Conservation (phyloP, 2,329 filamentous ascomycete genomes). For the Pseudocercospora vitis region DNA sequence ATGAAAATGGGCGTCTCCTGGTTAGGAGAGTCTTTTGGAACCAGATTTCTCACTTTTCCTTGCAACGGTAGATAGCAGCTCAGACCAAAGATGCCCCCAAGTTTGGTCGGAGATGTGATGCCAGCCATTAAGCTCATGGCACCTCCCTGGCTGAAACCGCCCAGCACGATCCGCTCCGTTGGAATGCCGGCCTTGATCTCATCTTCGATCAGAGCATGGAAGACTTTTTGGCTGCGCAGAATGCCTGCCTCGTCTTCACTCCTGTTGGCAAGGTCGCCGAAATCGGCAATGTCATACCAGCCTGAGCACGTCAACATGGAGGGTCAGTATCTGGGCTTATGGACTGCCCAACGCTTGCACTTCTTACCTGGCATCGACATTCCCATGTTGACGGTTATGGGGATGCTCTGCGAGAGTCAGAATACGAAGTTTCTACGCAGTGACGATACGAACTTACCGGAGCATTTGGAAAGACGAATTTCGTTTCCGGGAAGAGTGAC, state of each 20-base stretch:
- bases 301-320: not conserved
- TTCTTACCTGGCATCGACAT: slow-evolving; percentile 70
- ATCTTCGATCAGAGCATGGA: slow-evolving; percentile 74
- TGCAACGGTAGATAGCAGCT: slow-evolving; percentile 78
- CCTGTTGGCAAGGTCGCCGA: slow-evolving; percentile 48
- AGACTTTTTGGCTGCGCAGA: slow-evolving; percentile 68
- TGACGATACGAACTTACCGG: slow-evolving; percentile 45
- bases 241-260: slow-evolving; percentile 73
- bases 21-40: slow-evolving; percentile 51
- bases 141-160: slow-evolving; percentile 82
- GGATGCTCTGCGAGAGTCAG: slow-evolving; percentile 21
- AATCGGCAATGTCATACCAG: slow-evolving; percentile 73
- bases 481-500: slow-evolving; percentile 76
- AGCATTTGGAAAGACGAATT: slow-evolving; percentile 92
- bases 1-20: slow-evolving; percentile 78
- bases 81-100: slow-evolving; percentile 85
- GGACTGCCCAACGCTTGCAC: not conserved
- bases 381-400: slow-evolving; percentile 60
- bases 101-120: slow-evolving; percentile 68
- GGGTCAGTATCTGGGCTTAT: not conserved
- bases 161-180: slow-evolving; percentile 78
- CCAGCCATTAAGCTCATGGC: slow-evolving; percentile 82
- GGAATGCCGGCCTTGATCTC: slow-evolving; percentile 81
- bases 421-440: not conserved
- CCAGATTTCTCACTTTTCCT: slow-evolving; percentile 60